phyloP scores from a whole-genome alignment of 2,329 filamentous ascomycete genomes.

The Nemania diffusa region DNA sequence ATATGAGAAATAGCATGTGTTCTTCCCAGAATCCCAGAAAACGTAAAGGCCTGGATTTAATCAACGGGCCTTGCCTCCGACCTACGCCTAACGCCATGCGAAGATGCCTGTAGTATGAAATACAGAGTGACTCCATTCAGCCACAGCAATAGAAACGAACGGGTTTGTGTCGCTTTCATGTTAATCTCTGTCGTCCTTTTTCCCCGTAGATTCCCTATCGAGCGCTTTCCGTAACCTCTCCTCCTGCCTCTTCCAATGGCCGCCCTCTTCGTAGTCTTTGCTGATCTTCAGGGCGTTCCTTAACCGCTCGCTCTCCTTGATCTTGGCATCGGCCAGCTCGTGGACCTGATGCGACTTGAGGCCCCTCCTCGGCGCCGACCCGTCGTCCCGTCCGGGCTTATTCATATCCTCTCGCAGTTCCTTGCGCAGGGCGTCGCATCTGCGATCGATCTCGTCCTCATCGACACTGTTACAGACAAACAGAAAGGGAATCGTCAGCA shows the following conservation, averaged over 20 bases:
- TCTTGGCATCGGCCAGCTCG: conserved; percentile 95
- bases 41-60: conserved; percentile 15
- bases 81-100: conserved; percentile 36
- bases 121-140: background rate
- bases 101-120: conserved; percentile 20
- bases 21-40: background rate
- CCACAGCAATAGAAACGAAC: background rate
- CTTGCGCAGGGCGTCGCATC: conserved; percentile 73
- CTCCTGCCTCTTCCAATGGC: conserved; percentile 86
- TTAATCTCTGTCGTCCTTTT: conserved; percentile 22
- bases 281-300: conserved; percentile 87
- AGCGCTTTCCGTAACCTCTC: conserved; percentile 66
- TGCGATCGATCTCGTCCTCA: conserved; percentile 89
- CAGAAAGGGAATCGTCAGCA: background rate
- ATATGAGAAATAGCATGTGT: conserved; percentile 8
- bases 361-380: conserved; percentile 58
- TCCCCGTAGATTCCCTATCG: conserved; percentile 50
- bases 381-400: conserved; percentile 49
- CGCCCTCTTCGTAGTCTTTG: conserved; percentile 85
- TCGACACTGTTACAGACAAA: conserved; percentile 66
- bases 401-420: conserved; percentile 69
- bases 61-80: conserved; percentile 29
- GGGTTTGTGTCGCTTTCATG: background rate
- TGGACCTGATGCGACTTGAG: conserved; percentile 96
- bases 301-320: conserved; percentile 91